phyloP scores from a whole-genome alignment of 2,329 filamentous ascomycete species.

The Sclerotinia subarctica region DNA sequence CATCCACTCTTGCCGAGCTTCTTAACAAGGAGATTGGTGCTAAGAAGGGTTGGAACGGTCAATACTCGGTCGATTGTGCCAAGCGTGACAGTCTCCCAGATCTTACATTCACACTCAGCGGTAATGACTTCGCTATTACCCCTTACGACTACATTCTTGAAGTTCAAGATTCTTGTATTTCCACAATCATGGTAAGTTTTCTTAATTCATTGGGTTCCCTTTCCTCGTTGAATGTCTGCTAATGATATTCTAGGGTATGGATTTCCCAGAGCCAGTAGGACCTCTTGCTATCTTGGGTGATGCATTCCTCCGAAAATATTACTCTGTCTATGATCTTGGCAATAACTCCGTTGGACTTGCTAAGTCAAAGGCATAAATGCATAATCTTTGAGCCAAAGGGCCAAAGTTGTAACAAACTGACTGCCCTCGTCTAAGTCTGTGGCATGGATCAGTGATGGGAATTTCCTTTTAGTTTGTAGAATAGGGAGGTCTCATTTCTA shows the following conservation, averaged over 20 bases:
- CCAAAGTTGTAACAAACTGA: conserved; percentile 17
- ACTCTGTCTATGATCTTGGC: conserved; percentile 94
- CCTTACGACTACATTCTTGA: conserved; percentile 94
- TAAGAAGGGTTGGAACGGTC: conserved; percentile 95
- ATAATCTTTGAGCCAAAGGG: not conserved
- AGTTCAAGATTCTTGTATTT: conserved; percentile 93
- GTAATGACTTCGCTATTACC: conserved; percentile 88
- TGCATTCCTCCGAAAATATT: conserved; percentile 79
- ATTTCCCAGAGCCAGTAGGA: conserved; percentile 71
- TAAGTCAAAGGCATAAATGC: conserved; percentile 54
- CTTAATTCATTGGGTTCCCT: conserved; percentile 59
- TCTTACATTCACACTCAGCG: conserved; percentile 83
- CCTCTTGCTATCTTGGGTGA: conserved; percentile 94
- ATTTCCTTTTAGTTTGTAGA: conserved; percentile 19
- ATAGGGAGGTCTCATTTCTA: conserved; percentile 16
- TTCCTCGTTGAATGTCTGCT: conserved; percentile 63
- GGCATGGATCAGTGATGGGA: not conserved
- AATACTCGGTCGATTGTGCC: conserved; percentile 89
- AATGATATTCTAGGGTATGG: conserved; percentile 66
- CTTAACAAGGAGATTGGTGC: conserved; percentile 97
- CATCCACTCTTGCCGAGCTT: conserved; percentile 86
- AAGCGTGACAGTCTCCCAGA: conserved; percentile 83
- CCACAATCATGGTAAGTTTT: conserved; percentile 72
- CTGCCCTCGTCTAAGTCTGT: not conserved
- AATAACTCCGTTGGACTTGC: conserved; percentile 87